These are phyloP conservation scores for Carallia brachiata DNA, from an alignment of 345 rosid genomes.

Conservation along the genomic window DNA sequence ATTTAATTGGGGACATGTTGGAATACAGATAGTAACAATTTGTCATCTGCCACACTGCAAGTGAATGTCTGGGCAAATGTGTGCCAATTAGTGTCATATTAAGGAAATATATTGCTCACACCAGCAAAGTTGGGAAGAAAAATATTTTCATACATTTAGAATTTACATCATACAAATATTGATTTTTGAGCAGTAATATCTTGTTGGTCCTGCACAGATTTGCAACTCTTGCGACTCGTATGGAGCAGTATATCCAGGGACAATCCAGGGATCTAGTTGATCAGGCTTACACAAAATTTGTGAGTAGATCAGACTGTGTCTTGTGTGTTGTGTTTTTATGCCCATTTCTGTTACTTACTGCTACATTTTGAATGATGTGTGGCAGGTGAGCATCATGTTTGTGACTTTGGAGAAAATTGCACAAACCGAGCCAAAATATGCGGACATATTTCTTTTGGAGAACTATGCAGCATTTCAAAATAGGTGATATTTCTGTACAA, in stretches of 20 bases:
- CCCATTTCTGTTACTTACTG: background rate
- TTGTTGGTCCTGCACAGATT: conserved; percentile 46
- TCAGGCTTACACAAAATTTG: conserved; percentile 95
- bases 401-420: conserved; percentile 92
- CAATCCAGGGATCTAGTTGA: conserved; percentile 98
- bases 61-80: too few relatives aligned
- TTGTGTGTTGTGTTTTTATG: background rate
- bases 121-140: too few relatives aligned
- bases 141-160: too few relatives aligned
- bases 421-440: conserved; percentile 87
- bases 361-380: conserved; percentile 21
- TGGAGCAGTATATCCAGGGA: conserved; percentile 99
- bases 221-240: conserved; percentile 97
- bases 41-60: background rate
- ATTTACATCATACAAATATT: background rate
- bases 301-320: conserved; percentile 38
- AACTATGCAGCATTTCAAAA: conserved; percentile 98
- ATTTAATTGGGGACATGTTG: background rate
- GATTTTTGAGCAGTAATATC: conserved; percentile 8
- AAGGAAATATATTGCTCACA: too few relatives aligned
- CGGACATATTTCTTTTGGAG: conserved; percentile 88
- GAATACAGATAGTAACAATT: background rate
- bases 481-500: conserved; percentile 42
- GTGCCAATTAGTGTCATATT: too few relatives aligned
- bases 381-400: conserved; percentile 93